Conservation (phyloP, 179 eudicot species). For the Patellifolia procumbens region DNA sequence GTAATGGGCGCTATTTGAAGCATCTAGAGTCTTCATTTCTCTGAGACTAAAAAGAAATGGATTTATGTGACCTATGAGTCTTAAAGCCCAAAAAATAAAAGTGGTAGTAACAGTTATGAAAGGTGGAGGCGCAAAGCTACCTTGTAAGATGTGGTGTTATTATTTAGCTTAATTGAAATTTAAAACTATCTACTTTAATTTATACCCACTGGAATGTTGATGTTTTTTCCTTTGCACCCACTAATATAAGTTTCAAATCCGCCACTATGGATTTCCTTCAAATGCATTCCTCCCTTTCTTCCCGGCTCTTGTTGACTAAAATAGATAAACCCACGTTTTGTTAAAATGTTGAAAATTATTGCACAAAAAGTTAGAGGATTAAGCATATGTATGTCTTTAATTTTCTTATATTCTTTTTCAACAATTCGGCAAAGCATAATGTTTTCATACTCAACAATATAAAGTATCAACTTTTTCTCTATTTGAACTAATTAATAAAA, state of each 20-base stretch:
- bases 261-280: not conserved
- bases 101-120: too few species aligned
- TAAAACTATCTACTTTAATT: too few species aligned
- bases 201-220: not conserved
- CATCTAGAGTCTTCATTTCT: too few species aligned
- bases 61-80: too few species aligned
- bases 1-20: too few species aligned
- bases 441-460: conserved; percentile 10
- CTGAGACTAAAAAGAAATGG: too few species aligned
- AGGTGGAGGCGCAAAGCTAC: too few species aligned
- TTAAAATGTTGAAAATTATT: not conserved
- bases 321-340: not conserved
- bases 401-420: not conserved
- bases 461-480: not conserved
- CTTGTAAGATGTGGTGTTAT: too few species aligned
- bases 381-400: not conserved
- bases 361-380: not conserved
- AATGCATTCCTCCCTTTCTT: not conserved
- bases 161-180: too few species aligned
- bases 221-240: not conserved
- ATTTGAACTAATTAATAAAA: not conserved
- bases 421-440: conserved; percentile 18
- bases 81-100: too few species aligned
- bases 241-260: not conserved
- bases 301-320: not conserved